phyloP scores from a whole-genome alignment of 345 rosid species.

The Clarkia xantiana region DNA sequence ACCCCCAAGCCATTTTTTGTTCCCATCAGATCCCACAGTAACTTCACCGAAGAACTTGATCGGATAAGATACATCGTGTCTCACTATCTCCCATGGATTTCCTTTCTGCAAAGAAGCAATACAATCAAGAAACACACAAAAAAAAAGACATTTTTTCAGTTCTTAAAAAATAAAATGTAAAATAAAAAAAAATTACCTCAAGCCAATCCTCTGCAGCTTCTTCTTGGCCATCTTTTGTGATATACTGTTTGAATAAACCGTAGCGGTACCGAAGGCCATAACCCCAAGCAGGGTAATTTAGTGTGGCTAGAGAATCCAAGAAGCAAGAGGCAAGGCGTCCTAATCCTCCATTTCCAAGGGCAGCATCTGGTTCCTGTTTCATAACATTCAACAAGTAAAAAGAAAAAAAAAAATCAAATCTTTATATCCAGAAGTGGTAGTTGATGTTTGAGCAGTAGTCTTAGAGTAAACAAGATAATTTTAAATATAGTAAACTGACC shows the following conservation, averaged over 20 bases:
- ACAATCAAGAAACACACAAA: not conserved
- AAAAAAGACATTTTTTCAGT: not conserved
- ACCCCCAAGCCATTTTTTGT: constrained; percentile 34
- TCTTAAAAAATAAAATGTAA: not conserved
- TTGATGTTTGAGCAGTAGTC: too few relatives aligned
- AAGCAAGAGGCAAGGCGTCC: constrained; percentile 42
- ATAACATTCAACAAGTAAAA: not conserved
- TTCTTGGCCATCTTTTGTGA: constrained; percentile 39
- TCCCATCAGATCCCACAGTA: constrained; percentile 22
- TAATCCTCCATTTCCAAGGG: constrained; percentile 37
- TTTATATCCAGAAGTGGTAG: too few relatives aligned
- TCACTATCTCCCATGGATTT: constrained; percentile 45
- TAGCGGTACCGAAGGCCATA: constrained; percentile 38
- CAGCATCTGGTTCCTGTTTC: constrained; percentile 36
- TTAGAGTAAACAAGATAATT: constrained; percentile 1
- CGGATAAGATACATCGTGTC: constrained; percentile 30
- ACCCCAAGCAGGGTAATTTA: constrained; percentile 42
- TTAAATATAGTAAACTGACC: constrained; percentile 9
- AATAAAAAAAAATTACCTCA: constrained; percentile 17
- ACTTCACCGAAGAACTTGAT: constrained; percentile 35
- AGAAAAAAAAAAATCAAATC: not conserved
- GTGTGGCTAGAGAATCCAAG: constrained; percentile 38
- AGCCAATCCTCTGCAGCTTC: constrained; percentile 50
- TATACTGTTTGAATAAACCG: constrained; percentile 37
- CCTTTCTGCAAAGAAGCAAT: constrained; percentile 20